Conservation (phyloP, 768 basidiomycete species). For the Russula griseocarnosa region DNA sequence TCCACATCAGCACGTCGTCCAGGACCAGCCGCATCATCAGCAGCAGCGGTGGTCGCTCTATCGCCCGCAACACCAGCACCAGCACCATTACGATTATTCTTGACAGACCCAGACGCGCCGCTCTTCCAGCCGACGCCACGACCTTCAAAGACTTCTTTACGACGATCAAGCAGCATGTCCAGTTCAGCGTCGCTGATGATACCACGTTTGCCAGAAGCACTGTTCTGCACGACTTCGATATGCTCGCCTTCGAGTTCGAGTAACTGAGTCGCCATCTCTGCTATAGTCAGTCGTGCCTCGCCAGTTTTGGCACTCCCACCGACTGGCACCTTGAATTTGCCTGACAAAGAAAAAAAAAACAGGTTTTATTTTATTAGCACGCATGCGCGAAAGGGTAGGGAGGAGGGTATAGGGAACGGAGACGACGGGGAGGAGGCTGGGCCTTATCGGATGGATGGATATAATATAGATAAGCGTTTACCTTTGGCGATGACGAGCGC, state of each 20-base stretch:
- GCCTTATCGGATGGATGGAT: background rate
- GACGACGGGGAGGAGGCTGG: background rate
- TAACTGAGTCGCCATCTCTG: conserved; percentile 75
- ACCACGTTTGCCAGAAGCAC: conserved; percentile 60
- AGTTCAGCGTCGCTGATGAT: conserved; percentile 83
- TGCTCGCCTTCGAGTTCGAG: conserved; percentile 83
- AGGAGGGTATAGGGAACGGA: background rate
- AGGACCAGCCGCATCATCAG: background rate
- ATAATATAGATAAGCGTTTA: conserved; percentile 30
- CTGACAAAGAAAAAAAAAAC: conserved; percentile 34
- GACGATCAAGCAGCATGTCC: conserved; percentile 73
- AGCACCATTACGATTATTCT: conserved; percentile 25
- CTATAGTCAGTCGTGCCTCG: conserved; percentile 57
- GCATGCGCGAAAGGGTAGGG: background rate
- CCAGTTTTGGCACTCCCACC: conserved; percentile 40
- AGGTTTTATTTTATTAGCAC: background rate
- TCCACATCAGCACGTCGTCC: conserved; percentile 31
- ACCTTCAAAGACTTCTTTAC: conserved; percentile 65
- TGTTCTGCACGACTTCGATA: conserved; percentile 78
- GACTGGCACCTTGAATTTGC: conserved; percentile 79
- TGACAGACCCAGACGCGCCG: conserved; percentile 32
- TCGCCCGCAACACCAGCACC: background rate
- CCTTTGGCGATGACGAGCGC: conserved; percentile 94
- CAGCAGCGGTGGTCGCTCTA: background rate
- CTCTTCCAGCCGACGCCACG: conserved; percentile 74